Evolutionary conservation across 441 rosid genomes (phyloP).

Genomic region (Macaranga tanarius): DNA sequence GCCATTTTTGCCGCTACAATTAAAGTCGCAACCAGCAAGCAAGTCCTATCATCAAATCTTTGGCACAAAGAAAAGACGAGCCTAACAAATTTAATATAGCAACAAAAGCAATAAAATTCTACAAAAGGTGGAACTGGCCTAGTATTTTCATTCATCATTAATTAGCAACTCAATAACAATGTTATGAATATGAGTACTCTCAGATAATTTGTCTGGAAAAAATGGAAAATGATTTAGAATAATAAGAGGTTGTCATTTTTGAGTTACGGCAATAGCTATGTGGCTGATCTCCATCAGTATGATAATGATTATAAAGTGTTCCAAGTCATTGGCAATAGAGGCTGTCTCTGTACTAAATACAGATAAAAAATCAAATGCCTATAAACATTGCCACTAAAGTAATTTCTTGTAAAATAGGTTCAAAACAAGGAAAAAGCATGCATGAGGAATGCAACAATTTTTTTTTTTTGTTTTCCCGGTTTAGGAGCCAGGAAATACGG

Average conservation of each 20-base stretch:
- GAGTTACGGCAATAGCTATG: neutral
- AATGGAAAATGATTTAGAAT: neutral
- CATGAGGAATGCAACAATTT: neutral
- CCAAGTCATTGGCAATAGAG: neutral
- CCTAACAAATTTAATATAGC: neutral
- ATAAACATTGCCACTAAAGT: neutral
- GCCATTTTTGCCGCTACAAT: neutral
- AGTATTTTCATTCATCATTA: neutral
- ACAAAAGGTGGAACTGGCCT: neutral
- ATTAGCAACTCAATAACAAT: neutral
- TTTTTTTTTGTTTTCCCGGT: neutral
- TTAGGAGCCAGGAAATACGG: neutral
- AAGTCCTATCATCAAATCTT: neutral
- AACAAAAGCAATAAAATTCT: neutral
- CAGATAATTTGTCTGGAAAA: too few relatives aligned
- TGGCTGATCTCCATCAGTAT: neutral
- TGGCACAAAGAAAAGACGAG: neutral
- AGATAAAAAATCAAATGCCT: neutral
- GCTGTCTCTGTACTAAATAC: neutral
- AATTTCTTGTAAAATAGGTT: neutral
- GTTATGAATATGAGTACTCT: neutral
- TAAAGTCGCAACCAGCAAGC: neutral
- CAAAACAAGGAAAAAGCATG: neutral
- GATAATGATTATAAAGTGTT: neutral
- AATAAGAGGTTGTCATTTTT: neutral